These are phyloP conservation scores for Singerocomus rubriflavus DNA, from an alignment of 1,284 basidiomycete species.

Conservation along the genomic window DNA sequence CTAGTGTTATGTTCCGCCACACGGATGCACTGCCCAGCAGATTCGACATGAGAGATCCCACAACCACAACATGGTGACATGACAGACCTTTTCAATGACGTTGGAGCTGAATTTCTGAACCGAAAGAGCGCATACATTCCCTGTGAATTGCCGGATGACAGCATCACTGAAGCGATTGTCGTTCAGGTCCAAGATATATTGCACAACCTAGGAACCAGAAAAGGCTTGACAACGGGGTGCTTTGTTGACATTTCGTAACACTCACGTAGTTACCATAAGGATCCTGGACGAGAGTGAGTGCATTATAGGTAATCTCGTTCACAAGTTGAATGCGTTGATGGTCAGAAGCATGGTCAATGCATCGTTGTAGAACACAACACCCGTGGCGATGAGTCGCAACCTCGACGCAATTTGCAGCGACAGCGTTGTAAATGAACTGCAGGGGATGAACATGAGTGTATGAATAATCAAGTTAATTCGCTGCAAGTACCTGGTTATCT, in stretches of 20 bases:
- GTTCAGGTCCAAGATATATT: slow-evolving; percentile 98
- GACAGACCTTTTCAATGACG: slow-evolving; percentile 84
- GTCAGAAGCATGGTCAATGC: slow-evolving; percentile 98
- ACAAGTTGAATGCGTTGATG: slow-evolving; percentile 95
- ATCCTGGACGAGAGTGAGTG: slow-evolving; percentile 96
- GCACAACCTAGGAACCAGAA: slow-evolving; percentile 67
- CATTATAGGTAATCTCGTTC: slow-evolving; percentile 98
- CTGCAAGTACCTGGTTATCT: slow-evolving; percentile 83
- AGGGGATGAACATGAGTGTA: slow-evolving; percentile 3
- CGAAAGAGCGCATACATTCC: slow-evolving; percentile 96
- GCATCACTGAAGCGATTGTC: slow-evolving; percentile 97
- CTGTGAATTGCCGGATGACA: slow-evolving; percentile 96
- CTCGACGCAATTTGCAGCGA: slow-evolving; percentile 98
- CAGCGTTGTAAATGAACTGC: slow-evolving; percentile 99
- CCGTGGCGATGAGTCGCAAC: slow-evolving; percentile 99
- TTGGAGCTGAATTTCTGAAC: slow-evolving; percentile 99
- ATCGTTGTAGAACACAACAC: slow-evolving; percentile 97
- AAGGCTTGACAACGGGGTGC: background rate
- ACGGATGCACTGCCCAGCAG: slow-evolving; percentile 78
- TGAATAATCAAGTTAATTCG: background rate
- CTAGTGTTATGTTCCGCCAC: slow-evolving; percentile 94
- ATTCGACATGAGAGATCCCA: background rate
- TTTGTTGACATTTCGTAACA: slow-evolving; percentile 11
- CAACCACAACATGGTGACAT: background rate
- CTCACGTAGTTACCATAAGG: slow-evolving; percentile 95